These are phyloP conservation scores for Chaetomium cochliodes DNA, from an alignment of 495 filamentous ascomycete genomes.

Conservation along the genomic window DNA sequence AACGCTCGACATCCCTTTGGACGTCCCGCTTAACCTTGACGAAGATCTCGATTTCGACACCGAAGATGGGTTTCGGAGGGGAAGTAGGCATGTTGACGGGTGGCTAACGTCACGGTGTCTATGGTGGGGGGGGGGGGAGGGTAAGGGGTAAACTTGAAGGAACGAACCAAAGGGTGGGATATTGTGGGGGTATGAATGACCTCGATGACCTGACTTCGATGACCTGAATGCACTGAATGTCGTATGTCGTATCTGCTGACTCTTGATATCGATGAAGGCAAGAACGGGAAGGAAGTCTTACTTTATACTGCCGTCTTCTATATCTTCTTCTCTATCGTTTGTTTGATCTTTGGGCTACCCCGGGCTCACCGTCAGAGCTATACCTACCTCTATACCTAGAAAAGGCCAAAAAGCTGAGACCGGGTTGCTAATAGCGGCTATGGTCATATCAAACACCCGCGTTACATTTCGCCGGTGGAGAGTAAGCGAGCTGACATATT, in stretches of 20 bases:
- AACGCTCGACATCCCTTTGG: not conserved
- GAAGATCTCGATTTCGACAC: constrained; percentile 4
- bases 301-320: not conserved
- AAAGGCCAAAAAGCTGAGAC: not conserved
- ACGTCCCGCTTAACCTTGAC: constrained; percentile 1
- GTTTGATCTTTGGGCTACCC: not conserved
- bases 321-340: not conserved
- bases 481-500: not conserved
- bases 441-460: not conserved
- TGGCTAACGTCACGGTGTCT: not conserved
- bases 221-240: not conserved
- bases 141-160: not conserved
- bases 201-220: not conserved
- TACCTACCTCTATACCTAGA: not conserved
- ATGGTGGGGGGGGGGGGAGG: too few relatives aligned
- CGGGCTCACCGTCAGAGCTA: not conserved
- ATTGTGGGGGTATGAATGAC: not conserved
- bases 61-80: not conserved
- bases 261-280: not conserved
- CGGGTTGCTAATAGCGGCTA: not conserved
- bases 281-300: not conserved
- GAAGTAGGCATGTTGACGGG: not conserved
- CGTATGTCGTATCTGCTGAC: not conserved
- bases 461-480: not conserved
- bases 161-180: too few relatives aligned